Evolutionary conservation across 139 green algal species (phyloP).

Genomic region (Tetraselmis striata): DNA sequence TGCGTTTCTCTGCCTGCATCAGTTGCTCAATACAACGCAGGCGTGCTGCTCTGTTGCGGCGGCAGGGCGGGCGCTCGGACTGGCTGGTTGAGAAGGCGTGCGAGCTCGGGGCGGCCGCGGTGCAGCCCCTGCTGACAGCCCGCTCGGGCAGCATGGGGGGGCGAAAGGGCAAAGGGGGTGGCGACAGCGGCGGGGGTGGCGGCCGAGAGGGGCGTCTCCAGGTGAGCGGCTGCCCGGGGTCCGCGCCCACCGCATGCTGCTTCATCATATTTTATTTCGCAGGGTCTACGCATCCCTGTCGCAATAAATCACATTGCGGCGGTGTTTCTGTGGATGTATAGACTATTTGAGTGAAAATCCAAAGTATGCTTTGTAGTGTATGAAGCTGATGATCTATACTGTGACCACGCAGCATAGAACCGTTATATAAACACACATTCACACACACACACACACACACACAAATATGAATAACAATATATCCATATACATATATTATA

Average conservation of each 20-base stretch:
- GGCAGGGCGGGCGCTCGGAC: conserved; percentile 61
- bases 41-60: neutral
- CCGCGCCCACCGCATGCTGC: neutral
- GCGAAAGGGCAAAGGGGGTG: neutral
- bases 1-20: neutral
- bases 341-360: neutral
- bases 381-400: too few relatives aligned
- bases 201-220: neutral
- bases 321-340: neutral
- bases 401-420: too few relatives aligned
- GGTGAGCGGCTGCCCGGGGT: too few relatives aligned
- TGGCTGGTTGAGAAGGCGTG: conserved; percentile 86
- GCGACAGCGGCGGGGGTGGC: neutral
- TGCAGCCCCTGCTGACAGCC: conserved; percentile 72
- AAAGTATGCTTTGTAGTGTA: too few relatives aligned
- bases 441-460: too few relatives aligned
- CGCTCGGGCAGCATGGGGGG: conserved; percentile 39
- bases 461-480: too few relatives aligned
- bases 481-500: too few relatives aligned
- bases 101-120: conserved; percentile 66
- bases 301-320: neutral
- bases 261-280: neutral
- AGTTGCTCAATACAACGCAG: neutral
- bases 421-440: too few relatives aligned
- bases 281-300: neutral